Evolutionary conservation across 2,329 filamentous ascomycete species (phyloP).

Genomic region (Rutstroemia sp.): DNA sequence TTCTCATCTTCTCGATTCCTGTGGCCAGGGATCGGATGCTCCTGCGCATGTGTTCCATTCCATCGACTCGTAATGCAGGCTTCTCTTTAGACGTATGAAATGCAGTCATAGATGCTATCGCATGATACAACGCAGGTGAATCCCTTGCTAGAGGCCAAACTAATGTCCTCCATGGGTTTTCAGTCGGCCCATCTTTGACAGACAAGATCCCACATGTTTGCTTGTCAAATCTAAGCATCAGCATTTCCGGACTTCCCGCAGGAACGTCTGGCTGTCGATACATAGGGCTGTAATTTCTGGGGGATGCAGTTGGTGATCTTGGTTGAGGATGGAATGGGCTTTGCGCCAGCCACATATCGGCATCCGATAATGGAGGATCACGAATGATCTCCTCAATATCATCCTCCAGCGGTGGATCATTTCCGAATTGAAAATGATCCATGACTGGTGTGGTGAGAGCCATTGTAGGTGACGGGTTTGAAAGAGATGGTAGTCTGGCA

Average conservation of each 20-base stretch:
- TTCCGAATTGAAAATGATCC: conserved; percentile 20
- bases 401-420: conserved; percentile 33
- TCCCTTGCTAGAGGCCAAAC: conserved; percentile 62
- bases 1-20: conserved; percentile 55
- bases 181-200: conserved; percentile 59
- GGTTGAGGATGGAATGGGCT: conserved; percentile 19
- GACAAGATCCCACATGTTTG: conserved; percentile 65
- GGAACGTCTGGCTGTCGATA: conserved; percentile 41
- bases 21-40: conserved; percentile 52
- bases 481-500: conserved; percentile 21
- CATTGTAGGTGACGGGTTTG: conserved; percentile 17
- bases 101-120: conserved; percentile 60
- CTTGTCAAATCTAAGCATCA: conserved; percentile 55
- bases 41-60: conserved; percentile 61
- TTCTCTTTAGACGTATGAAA: conserved; percentile 57
- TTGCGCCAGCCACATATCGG: conserved; percentile 23
- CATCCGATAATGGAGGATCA: conserved; percentile 20
- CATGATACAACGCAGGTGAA: conserved; percentile 59
- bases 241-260: conserved; percentile 49
- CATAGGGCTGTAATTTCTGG: conserved; percentile 27
- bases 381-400: conserved; percentile 50
- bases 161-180: conserved; percentile 65
- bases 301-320: conserved; percentile 16
- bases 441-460: conserved; percentile 16
- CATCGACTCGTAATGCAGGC: conserved; percentile 50